Evolutionary conservation across 2,329 filamentous ascomycete genomes (phyloP).

Genomic region (Fusarium burgessii): DNA sequence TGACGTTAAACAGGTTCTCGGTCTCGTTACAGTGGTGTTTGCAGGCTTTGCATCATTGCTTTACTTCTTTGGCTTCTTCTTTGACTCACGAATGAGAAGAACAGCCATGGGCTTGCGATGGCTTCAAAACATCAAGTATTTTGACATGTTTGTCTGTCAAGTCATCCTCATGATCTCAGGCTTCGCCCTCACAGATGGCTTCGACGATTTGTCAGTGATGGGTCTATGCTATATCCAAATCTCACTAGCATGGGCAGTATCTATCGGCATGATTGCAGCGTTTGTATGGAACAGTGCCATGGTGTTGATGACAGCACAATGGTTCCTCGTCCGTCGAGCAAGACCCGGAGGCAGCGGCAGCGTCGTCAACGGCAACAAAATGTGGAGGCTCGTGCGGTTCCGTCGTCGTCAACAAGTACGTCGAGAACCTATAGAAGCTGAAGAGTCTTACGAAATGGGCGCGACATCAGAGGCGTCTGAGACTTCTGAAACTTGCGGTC

Average conservation of each 20-base stretch:
- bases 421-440: background rate
- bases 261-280: slow-evolving; percentile 13
- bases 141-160: slow-evolving; percentile 24
- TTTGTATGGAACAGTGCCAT: slow-evolving; percentile 25
- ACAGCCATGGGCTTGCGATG: background rate
- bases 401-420: background rate
- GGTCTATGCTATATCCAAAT: slow-evolving; percentile 17
- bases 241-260: slow-evolving; percentile 8
- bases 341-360: background rate
- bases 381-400: slow-evolving; percentile 17
- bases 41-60: background rate
- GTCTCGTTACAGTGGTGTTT: background rate
- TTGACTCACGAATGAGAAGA: background rate
- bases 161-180: slow-evolving; percentile 20
- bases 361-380: background rate
- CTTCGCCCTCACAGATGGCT: slow-evolving; percentile 5
- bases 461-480: slow-evolving; percentile 4
- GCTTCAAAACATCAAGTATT: slow-evolving; percentile 11
- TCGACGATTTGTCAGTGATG: slow-evolving; percentile 8
- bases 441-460: background rate
- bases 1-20: background rate
- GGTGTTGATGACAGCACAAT: slow-evolving; percentile 20
- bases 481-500: slow-evolving; percentile 5
- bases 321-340: slow-evolving; percentile 17
- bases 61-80: slow-evolving; percentile 18